Conservation (phyloP, 495 filamentous ascomycete genomes). For the Trichocladium antarcticum region DNA sequence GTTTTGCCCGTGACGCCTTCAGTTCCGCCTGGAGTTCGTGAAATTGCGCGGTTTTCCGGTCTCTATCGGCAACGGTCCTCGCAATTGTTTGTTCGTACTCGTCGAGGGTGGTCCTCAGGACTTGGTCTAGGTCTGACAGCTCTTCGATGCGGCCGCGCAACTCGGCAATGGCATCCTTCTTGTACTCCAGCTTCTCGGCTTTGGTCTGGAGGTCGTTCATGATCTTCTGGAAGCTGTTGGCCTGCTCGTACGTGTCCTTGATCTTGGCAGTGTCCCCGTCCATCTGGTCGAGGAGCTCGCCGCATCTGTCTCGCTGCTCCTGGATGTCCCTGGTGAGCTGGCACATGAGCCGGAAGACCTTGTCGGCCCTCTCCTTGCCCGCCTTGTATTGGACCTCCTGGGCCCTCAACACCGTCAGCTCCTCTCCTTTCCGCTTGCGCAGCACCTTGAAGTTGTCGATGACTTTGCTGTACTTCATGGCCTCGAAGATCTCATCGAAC, state of each 20-base stretch:
- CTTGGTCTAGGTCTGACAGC: slow-evolving; percentile 66
- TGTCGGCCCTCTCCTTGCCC: slow-evolving; percentile 79
- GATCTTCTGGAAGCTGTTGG: slow-evolving; percentile 38
- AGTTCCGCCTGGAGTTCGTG: slow-evolving; percentile 53
- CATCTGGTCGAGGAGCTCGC: slow-evolving; percentile 42
- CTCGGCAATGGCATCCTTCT: slow-evolving; percentile 51
- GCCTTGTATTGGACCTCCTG: slow-evolving; percentile 64
- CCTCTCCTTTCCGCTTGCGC: slow-evolving; percentile 68
- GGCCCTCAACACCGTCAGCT: slow-evolving; percentile 57
- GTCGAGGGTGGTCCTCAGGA: slow-evolving; percentile 62
- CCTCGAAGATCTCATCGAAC: slow-evolving; percentile 97
- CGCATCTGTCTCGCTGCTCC: slow-evolving; percentile 45
- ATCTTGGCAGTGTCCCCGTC: slow-evolving; percentile 32
- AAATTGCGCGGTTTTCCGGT: slow-evolving; percentile 50
- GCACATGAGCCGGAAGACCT: slow-evolving; percentile 49
- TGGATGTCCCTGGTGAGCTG: slow-evolving; percentile 68
- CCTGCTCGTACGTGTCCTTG: slow-evolving; percentile 33
- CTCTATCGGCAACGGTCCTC: slow-evolving; percentile 50
- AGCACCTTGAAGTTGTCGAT: slow-evolving; percentile 85
- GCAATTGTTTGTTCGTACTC: slow-evolving; percentile 67
- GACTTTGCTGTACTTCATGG: slow-evolving; percentile 89
- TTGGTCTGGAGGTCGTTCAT: slow-evolving; percentile 60
- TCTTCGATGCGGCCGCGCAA: slow-evolving; percentile 60
- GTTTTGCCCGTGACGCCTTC: slow-evolving; percentile 42
- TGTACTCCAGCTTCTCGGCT: slow-evolving; percentile 40